A percentile compares a stretch with the other conserved stretches of the same genome.
Conservation (phyloP, 164 flowering plant genomes). For the Tinospora cordifolia region DNA sequence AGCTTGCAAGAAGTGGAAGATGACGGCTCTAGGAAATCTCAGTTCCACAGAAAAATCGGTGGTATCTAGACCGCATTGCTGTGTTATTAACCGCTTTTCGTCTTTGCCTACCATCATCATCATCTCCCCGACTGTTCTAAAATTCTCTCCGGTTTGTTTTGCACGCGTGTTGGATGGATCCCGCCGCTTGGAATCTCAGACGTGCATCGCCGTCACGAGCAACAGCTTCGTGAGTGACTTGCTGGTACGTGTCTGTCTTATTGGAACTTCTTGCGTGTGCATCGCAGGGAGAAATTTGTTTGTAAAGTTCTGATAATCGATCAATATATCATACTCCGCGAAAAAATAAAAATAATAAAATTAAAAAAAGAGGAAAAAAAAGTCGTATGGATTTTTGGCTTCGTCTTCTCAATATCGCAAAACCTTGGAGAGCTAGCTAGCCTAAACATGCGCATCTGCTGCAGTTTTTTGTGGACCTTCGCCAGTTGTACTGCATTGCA, state of each 20-base stretch:
- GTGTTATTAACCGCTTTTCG: background rate
- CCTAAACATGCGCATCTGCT: slow-evolving; percentile 1
- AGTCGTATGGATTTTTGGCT: background rate
- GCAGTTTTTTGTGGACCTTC: background rate
- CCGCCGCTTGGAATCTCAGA: background rate
- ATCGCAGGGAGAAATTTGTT: background rate
- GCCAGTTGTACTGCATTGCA: background rate
- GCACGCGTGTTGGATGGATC: slow-evolving; percentile 4
- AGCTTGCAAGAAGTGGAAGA: slow-evolving; percentile 31
- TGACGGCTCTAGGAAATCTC: slow-evolving; percentile 15
- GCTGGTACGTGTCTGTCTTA: slow-evolving; percentile 8
- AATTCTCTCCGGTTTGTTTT: background rate
- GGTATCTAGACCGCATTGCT: slow-evolving; percentile 27
- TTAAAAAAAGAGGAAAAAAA: background rate
- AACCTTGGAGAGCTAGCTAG: background rate
- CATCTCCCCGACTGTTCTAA: background rate
- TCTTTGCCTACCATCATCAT: background rate
- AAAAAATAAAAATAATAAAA: background rate
- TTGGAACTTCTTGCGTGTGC: background rate
- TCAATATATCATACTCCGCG: background rate
- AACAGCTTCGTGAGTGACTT: background rate
- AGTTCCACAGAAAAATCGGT: slow-evolving; percentile 34
- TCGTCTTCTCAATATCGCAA: background rate
- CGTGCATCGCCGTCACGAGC: slow-evolving; percentile 2
- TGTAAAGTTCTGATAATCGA: no score